phyloP scores from a whole-genome alignment of 768 basidiomycete species.

The Russula ochroleuca region DNA sequence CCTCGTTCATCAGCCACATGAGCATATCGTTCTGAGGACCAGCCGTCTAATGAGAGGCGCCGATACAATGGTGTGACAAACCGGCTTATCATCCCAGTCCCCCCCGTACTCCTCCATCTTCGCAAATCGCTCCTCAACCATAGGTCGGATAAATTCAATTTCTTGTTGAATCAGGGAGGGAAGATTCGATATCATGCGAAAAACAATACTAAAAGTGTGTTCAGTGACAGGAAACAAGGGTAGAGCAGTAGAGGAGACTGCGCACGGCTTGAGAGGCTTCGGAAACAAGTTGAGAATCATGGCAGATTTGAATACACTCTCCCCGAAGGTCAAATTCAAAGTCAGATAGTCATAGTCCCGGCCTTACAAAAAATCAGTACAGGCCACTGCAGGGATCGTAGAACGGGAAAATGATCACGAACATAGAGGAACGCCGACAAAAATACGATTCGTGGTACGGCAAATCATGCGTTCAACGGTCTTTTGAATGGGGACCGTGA shows the following conservation, averaged over 20 bases:
- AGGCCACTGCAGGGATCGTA: neutral
- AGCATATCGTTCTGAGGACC: conserved; percentile 38
- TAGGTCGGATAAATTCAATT: too few relatives aligned
- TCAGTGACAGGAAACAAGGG: neutral
- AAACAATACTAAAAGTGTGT: neutral
- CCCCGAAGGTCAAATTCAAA: conserved; percentile 31
- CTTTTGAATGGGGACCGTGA: conserved; percentile 29
- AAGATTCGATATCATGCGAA: neutral
- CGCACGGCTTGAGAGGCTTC: conserved; percentile 43
- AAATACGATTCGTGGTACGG: neutral
- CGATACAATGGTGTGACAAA: neutral
- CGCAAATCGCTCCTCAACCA: conserved; percentile 1
- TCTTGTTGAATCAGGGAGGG: neutral
- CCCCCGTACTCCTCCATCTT: conserved; percentile 1
- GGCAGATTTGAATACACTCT: conserved; percentile 35
- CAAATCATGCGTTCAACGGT: conserved; percentile 20
- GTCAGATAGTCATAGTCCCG: conserved; percentile 39
- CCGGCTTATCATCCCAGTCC: conserved; percentile 1
- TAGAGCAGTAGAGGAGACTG: conserved; percentile 4
- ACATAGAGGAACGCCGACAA: conserved; percentile 44
- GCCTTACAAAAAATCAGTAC: conserved; percentile 34
- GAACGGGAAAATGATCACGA: neutral
- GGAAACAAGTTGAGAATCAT: conserved; percentile 40
- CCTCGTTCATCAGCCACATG: conserved; percentile 40
- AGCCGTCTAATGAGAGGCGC: neutral